Evolutionary conservation across 352 stramenopile genomes (phyloP).

Genomic region (Globisporangium parvum): DNA sequence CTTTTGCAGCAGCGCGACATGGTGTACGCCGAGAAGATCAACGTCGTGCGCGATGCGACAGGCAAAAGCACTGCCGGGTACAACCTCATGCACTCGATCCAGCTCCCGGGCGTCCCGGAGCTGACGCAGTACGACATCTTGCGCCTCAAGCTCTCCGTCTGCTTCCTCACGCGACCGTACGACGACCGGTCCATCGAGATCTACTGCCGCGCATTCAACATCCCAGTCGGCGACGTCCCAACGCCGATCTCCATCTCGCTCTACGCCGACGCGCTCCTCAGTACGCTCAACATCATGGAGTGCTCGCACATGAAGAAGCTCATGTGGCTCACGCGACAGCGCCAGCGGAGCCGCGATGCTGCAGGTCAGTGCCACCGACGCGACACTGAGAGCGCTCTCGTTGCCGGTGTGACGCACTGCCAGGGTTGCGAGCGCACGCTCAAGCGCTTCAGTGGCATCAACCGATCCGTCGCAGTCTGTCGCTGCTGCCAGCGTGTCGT

Average conservation of each 20-base stretch:
- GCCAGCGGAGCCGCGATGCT: not conserved
- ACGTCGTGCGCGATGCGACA: constrained; percentile 1
- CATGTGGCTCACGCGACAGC: constrained; percentile 26
- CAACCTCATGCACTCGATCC: constrained; percentile 16
- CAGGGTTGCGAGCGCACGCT: constrained; percentile 1
- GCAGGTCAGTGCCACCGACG: not conserved
- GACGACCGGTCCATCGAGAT: constrained; percentile 19
- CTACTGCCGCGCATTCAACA: constrained; percentile 22
- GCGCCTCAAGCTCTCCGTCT: constrained; percentile 20
- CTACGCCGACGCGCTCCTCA: constrained; percentile 15
- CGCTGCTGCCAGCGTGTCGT: not conserved
- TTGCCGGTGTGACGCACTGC: constrained; percentile 13
- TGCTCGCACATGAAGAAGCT: constrained; percentile 31
- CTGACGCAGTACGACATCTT: constrained; percentile 15
- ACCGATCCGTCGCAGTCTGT: not conserved
- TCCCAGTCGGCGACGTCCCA: constrained; percentile 16
- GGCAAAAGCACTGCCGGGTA: constrained; percentile 5
- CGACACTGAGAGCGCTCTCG: constrained; percentile 2
- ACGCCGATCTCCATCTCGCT: constrained; percentile 14
- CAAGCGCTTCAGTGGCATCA: constrained; percentile 4
- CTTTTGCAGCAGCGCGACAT: constrained; percentile 6
- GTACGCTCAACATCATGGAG: constrained; percentile 15
- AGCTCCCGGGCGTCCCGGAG: constrained; percentile 9
- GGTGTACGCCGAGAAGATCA: constrained; percentile 10
- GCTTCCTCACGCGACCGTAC: constrained; percentile 21